phyloP scores from a whole-genome alignment of 768 basidiomycete species.

The Mycena crocata region DNA sequence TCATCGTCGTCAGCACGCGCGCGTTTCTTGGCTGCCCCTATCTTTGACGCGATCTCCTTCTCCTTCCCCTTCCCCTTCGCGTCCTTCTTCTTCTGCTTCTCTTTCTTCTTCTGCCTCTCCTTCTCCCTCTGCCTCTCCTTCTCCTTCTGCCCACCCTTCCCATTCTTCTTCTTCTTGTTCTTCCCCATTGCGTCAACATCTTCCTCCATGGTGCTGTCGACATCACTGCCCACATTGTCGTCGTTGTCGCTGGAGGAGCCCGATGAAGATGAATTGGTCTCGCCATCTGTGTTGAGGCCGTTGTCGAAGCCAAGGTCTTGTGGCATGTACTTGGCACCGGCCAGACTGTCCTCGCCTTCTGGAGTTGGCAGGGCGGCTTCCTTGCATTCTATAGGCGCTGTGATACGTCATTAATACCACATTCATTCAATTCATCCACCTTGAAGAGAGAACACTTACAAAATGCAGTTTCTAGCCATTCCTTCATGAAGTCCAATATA shows the following conservation, averaged over 20 bases:
- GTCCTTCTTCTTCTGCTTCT: neutral
- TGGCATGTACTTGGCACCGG: neutral
- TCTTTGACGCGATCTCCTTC: too few relatives aligned
- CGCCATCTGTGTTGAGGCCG: neutral
- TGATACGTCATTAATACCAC: neutral
- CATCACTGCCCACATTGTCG: neutral
- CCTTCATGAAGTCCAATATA: neutral
- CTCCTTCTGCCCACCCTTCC: neutral
- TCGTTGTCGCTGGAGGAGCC: neutral
- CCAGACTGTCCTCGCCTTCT: neutral
- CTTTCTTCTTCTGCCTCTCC: neutral
- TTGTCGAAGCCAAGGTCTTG: neutral
- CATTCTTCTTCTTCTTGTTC: too few relatives aligned
- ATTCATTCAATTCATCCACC: neutral
- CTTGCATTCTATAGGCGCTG: neutral
- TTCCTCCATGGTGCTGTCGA: neutral
- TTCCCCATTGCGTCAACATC: too few relatives aligned
- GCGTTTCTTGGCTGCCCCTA: neutral
- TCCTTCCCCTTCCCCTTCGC: neutral
- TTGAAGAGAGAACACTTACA: neutral
- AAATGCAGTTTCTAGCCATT: neutral
- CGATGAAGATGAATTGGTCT: neutral
- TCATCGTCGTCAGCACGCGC: neutral
- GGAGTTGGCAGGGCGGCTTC: neutral
- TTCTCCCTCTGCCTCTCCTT: neutral